Evolutionary conservation across 1,284 basidiomycete genomes (phyloP), one percentile per base, ranked within the genome.

Genomic region (Sutorius eximius): DNA sequence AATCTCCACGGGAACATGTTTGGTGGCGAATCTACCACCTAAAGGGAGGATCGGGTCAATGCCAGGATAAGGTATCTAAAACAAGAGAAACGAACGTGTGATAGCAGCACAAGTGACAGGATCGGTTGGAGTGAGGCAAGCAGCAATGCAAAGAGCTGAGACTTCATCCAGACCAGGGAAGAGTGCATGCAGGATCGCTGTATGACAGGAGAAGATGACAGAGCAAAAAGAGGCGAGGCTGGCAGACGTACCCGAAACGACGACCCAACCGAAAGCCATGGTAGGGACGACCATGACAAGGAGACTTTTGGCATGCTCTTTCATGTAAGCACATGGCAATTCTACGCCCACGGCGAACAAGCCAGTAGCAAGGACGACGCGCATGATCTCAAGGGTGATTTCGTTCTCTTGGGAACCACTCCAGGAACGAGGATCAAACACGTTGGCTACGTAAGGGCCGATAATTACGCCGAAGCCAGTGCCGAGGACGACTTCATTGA

Each of bases 91-190:
- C 71, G 15, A 40, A 69, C 71, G 69, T 1, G 71, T 69, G 48
- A 69, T 72, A 13, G 69, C 68, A 55, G 67, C 82, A 60, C 81
- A 84, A 41, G 88, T 86, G 52, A 90, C 87, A 0, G 95, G 95
- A 73, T 98, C 95, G 3, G 95, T 98, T 0, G 95, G 95, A 0
- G 95, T 97, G 27, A 97, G 80, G 61, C 91, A 94, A 0, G 95
- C 92, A 2, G 94, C 89, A 51, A 98, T 86, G 40, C 87, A 89
- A 12, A 97, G 80, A n/a, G 85, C 82, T 0, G 90, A 89, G 12
- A 91, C 75, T 65, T 83, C 89, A 52, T 78, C 77, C 45, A 95
- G 74, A 0, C 72, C 72, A 0, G 90, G 89, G 59, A 95, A 88
- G 15, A 95, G 70, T 1, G 68, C 79, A 62, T 78, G 81, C 45